Percentiles rank a stretch among this genome's conserved stretches.
phyloP scores from a whole-genome alignment of 1,284 basidiomycete species.

The Jaminaea rosea region DNA sequence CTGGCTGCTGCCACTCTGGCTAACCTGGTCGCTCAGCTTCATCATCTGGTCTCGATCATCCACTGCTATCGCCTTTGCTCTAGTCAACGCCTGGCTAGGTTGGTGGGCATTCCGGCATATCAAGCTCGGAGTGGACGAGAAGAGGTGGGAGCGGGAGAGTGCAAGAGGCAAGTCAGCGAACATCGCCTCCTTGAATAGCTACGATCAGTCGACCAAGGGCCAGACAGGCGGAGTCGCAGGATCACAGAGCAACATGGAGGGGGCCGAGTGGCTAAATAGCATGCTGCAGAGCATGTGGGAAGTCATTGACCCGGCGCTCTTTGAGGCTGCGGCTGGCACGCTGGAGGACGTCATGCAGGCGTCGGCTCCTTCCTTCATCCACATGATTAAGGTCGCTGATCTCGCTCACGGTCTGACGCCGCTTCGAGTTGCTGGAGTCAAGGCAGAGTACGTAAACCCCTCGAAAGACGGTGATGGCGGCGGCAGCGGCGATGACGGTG shows the following conservation, averaged over 20 bases:
- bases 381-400: constrained; percentile 27
- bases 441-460: neutral
- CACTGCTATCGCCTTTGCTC: neutral
- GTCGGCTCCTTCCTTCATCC: constrained; percentile 21
- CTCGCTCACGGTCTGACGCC: constrained; percentile 22
- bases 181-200: neutral
- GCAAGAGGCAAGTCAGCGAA: constrained; percentile 6
- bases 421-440: neutral
- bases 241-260: constrained; percentile 13
- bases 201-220: neutral
- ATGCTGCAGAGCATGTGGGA: constrained; percentile 21
- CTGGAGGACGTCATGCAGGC: constrained; percentile 33
- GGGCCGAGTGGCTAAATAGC: constrained; percentile 30
- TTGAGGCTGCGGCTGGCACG: constrained; percentile 16
- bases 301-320: constrained; percentile 23
- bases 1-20: constrained; percentile 12
- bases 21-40: constrained; percentile 10
- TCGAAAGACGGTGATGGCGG: neutral
- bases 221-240: neutral
- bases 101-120: constrained; percentile 17
- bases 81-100: constrained; percentile 20
- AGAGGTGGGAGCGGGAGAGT: constrained; percentile 20
- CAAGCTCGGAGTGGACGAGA: constrained; percentile 11
- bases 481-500: constrained; percentile 1
- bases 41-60: neutral